Evolutionary conservation across 2,329 filamentous ascomycete genomes (phyloP), one percentile per base, ranked within the genome.

Genomic region (Colletotrichum lini): DNA sequence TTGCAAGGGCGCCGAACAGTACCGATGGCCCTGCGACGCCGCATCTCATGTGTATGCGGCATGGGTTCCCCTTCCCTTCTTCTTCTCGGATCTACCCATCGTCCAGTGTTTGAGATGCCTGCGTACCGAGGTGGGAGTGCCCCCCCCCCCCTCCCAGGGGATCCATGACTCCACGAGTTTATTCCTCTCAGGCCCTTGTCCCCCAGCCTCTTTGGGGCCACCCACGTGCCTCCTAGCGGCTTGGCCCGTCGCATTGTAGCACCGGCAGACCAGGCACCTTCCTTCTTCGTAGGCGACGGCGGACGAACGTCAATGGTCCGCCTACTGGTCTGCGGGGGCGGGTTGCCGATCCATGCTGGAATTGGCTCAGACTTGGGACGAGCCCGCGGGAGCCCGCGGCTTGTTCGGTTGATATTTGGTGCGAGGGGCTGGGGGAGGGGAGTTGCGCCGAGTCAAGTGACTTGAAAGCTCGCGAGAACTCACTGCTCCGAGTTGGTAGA

Each of bases 361-460:
- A 30, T 40, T 53, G 30, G 23, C 45, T 23, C 38, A 9, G n/a
- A 40, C 8, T 69, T 53, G 54, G 66, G 61, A 53, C 10, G 52
- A 59, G 40, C 45, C n/a, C 7, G 23, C 23, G n/a, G 9, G 52
- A 59, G 40, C 45, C n/a, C 7, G 23, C 23, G 26, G 9, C n/a
- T 47, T 2, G 21, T 45, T 70, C 67, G 67, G 67, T 18, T 12
- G 40, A 66, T 66, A 30, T 70, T 70, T 70, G 53, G 13, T 57
- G 62, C 67, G 67, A 70, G 67, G 35, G 54, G 18, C 45, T 58
- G 26, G 7, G 30, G 30, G 30, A 7, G 30, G 8, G 7, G 30
- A 9, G 30, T 35, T 40, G n/a, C 50, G 13, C 26, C n/a, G 12
- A 9, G 52, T 56, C 52, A 40, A 58, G 16, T 52, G 26, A 35